Evolutionary conservation across 164 flowering plant species (phyloP), one percentile per base, ranked within the genome.

Genomic region (Liriodendron chinense): DNA sequence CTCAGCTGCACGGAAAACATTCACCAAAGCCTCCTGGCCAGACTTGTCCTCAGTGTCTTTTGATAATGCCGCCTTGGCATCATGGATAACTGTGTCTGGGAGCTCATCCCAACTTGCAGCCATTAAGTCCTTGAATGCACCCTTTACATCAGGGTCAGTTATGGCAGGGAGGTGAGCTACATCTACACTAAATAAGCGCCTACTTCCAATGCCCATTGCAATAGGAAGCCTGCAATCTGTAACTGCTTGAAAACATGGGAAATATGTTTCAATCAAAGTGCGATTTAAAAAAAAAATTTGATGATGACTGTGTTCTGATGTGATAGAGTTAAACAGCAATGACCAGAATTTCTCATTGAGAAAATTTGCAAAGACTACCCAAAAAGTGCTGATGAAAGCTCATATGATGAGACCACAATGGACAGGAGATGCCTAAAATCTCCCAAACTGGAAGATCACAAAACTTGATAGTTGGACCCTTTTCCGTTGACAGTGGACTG

Each of bases 1-100:
- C 81, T 91, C 96, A 72, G 99, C 98, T 47, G 99, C 91, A 67
- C 94, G 89, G 68, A 92, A 88, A 24, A 91, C 89, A 86, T 87
- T 91, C 57, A 70, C 81, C 78, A 94, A 80, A 63, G 74, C 83
- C 77, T 91, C 97, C 82, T 92, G 91, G 10, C 91, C 93, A 65
- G 84, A 82, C 80, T 87, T 84, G 80, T 96, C 99, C 67, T 89
- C 92, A 7, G 94, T 85, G 34, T 66, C 79, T 81, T 91, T 92
- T 10, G 96, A 85, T 82, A 96, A 75, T 2, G 89, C 96, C 18
- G 82, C 80, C 77, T 87, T 86, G 9, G 82, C 94, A 66, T 88
- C 87, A 73, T 83, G 65, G 7, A 89, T 71, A 28, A 91, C 87
- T 57, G 83, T n/a, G 71, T 84, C 76, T 24, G 96, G 92, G 28